Evolutionary conservation across 306 rosid genomes (phyloP).

Genomic region (Hylodesmum podocarpum): DNA sequence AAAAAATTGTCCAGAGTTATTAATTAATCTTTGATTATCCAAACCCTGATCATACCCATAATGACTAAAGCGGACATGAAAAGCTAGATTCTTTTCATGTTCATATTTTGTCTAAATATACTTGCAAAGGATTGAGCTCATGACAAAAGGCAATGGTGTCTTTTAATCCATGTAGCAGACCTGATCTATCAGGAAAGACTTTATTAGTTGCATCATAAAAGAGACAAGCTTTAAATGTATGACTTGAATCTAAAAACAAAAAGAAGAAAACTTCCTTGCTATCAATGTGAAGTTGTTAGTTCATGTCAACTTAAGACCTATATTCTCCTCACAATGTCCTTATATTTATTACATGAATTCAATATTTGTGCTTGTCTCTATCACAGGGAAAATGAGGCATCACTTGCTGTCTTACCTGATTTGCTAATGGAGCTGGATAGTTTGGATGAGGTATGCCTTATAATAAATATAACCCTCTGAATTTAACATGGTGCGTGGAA

Average conservation of each 20-base stretch:
- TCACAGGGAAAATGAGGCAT: slow-evolving; percentile 85
- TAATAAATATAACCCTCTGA: not conserved
- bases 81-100: not conserved
- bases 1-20: not conserved
- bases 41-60: not conserved
- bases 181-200: not conserved
- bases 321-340: not conserved
- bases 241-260: not conserved
- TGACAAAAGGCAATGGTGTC: not conserved
- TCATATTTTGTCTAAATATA: not conserved
- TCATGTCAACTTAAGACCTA: not conserved
- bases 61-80: not conserved
- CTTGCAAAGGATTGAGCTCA: not conserved
- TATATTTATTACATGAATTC: not conserved
- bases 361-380: not conserved
- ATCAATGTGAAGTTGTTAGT: not conserved
- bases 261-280: not conserved
- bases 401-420: slow-evolving; percentile 81
- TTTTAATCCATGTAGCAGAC: not conserved
- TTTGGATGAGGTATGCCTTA: slow-evolving; percentile 67
- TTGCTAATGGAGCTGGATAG: slow-evolving; percentile 75
- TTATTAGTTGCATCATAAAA: not conserved
- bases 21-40: not conserved
- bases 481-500: slow-evolving; percentile 3
- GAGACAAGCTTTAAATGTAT: not conserved